phyloP scores from a whole-genome alignment of 2,329 filamentous ascomycete species.

The Ceratocystis cacaofunesta region DNA sequence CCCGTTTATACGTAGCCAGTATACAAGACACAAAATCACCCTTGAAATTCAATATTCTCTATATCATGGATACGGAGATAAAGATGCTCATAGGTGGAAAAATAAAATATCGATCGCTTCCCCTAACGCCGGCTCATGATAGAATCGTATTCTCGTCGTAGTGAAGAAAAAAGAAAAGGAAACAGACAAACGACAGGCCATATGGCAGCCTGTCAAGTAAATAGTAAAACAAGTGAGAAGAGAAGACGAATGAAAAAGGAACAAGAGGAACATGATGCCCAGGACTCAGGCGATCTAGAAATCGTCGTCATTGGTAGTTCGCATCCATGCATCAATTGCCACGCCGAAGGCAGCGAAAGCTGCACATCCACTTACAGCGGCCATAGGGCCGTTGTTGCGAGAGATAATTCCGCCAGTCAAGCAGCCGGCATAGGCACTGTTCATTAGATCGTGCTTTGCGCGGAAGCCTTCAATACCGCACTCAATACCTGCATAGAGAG shows the following conservation, averaged over 20 bases:
- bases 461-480: slow-evolving; percentile 87
- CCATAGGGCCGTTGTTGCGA: slow-evolving; percentile 75
- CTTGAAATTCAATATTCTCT: not conserved
- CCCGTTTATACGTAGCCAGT: not conserved
- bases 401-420: slow-evolving; percentile 82
- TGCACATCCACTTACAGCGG: slow-evolving; percentile 70
- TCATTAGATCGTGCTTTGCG: slow-evolving; percentile 84
- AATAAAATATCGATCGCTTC: not conserved
- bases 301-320: slow-evolving; percentile 50
- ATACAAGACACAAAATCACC: not conserved
- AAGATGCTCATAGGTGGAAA: not conserved
- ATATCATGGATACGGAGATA: not conserved
- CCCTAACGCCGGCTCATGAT: not conserved
- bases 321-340: slow-evolving; percentile 85
- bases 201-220: not conserved
- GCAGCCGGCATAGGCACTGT: slow-evolving; percentile 78
- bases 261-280: not conserved
- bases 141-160: not conserved
- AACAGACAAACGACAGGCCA: not conserved
- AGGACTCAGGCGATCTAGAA: slow-evolving; percentile 4
- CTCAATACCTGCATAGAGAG: slow-evolving; percentile 82
- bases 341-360: slow-evolving; percentile 89
- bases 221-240: slow-evolving; percentile 2
- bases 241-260: slow-evolving; percentile 5
- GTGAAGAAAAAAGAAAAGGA: not conserved